Evolutionary conservation across 345 rosid species (phyloP), one percentile per base, ranked within the genome.

Genomic region (Cardamine resedifolia): DNA sequence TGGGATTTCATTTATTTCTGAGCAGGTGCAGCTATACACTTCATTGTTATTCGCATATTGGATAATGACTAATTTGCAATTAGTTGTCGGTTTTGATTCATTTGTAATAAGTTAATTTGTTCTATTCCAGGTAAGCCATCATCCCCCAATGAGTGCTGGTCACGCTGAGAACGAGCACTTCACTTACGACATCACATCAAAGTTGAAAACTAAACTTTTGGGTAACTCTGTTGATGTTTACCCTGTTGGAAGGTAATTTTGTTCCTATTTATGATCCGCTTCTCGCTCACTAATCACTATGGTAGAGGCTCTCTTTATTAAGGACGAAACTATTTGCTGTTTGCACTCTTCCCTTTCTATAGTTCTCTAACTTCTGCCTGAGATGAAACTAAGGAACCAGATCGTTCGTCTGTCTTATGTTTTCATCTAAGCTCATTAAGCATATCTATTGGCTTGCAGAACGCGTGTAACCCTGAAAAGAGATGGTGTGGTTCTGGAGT

Each of bases 121-220:
- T 58, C 23, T 50, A 3, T 85, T 72, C 76, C 81, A 90, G 98
- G 96, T 93, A 26, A 81, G 94, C 72, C 98, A 93, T 84, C 94
- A 93, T 73, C 98, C 98, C 51, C 98, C 98, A 19, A 87, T 90
- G 79, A 87, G 98, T 85, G 94, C 92, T 27, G 98, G 90, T 28
- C 98, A 90, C 69, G 96, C 92, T 18, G 97, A 90, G 82, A 90
- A 86, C 66, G 92, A 93, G 26, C 96, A 89, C 76, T 92, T 92
- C 75, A 85, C 78, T 6, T 90, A 92, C 70, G 91, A 90, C 51
- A 77, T 90, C 66, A 86, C 96, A 19, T 92, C 97, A 55, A 92
- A 90, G 81, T 77, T 92, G 73, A 92, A 90, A 83, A 92, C 98
- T 34, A 90, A 90, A 78, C 86, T 86, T 47, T 75, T 88, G 77